A percentile compares a stretch with the other conserved stretches of the same genome.
Evolutionary conservation across 495 filamentous ascomycete genomes (phyloP).

Genomic region (Xylaria nigripes): DNA sequence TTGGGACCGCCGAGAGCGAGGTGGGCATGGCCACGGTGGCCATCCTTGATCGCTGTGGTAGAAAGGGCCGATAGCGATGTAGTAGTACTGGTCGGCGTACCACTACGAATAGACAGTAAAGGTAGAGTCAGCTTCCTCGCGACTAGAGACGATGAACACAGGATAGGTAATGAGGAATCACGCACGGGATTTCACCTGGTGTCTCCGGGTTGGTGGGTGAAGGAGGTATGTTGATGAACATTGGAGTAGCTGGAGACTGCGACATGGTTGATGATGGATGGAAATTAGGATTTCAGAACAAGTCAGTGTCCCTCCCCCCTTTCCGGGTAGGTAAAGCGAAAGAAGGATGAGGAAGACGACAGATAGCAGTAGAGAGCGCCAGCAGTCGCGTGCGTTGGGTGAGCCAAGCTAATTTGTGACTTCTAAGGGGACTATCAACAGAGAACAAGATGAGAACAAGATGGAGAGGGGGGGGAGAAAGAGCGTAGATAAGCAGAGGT

Average conservation of each 20-base stretch:
- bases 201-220: slow-evolving; percentile 77
- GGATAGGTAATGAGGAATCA: slow-evolving; percentile 13
- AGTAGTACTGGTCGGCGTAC: slow-evolving; percentile 83
- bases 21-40: slow-evolving; percentile 65
- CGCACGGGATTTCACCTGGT: slow-evolving; percentile 88
- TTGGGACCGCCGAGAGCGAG: slow-evolving; percentile 40
- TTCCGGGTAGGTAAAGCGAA: neutral
- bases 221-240: slow-evolving; percentile 77
- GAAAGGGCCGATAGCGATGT: slow-evolving; percentile 80
- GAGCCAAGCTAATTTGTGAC: neutral
- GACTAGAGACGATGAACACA: neutral
- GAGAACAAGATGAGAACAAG: neutral
- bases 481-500: neutral
- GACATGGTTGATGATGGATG: slow-evolving; percentile 25
- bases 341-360: neutral
- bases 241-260: slow-evolving; percentile 42
- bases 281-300: neutral
- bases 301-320: neutral
- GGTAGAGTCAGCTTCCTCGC: neutral
- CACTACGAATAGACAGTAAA: slow-evolving; percentile 40
- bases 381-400: neutral
- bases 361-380: neutral
- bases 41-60: slow-evolving; percentile 90
- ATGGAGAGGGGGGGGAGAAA: neutral
- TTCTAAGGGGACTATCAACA: neutral